Conservation (phyloP, 805 yeast genomes). For the Candida nanaspora region DNA sequence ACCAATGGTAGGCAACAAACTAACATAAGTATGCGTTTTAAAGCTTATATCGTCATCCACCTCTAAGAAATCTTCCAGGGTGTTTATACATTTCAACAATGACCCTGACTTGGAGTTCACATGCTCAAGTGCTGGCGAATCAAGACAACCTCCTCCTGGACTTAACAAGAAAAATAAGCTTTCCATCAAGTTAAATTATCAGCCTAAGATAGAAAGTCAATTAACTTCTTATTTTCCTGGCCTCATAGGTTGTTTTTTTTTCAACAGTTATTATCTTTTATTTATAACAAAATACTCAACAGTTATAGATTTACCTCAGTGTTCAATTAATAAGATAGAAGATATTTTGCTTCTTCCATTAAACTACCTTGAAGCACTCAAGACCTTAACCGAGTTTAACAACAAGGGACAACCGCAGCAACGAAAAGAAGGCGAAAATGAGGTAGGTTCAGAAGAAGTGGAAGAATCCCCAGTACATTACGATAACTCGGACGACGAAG, state of each 20-base stretch:
- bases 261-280: conserved; percentile 13
- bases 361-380: conserved; percentile 6
- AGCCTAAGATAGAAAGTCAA: neutral
- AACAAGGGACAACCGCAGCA: neutral
- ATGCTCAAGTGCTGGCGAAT: too few species aligned
- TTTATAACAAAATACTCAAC: conserved; percentile 8
- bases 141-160: too few species aligned
- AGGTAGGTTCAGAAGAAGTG: neutral
- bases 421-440: neutral
- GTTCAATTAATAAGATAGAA: conserved; percentile 7
- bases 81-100: neutral
- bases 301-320: conserved; percentile 1
- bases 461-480: too few species aligned
- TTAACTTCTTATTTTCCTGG: neutral
- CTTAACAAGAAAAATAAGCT: too few species aligned
- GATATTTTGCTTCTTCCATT: conserved; percentile 14
- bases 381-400: conserved; percentile 1
- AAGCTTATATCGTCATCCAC: neutral
- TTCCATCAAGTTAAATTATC: too few species aligned
- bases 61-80: neutral
- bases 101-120: too few species aligned
- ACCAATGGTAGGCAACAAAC: too few species aligned
- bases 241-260: conserved; percentile 9
- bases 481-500: neutral
- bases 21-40: too few species aligned